These are phyloP conservation scores for Ogataea pilisensis DNA, from an alignment of 805 yeast genomes.

Conservation along the genomic window DNA sequence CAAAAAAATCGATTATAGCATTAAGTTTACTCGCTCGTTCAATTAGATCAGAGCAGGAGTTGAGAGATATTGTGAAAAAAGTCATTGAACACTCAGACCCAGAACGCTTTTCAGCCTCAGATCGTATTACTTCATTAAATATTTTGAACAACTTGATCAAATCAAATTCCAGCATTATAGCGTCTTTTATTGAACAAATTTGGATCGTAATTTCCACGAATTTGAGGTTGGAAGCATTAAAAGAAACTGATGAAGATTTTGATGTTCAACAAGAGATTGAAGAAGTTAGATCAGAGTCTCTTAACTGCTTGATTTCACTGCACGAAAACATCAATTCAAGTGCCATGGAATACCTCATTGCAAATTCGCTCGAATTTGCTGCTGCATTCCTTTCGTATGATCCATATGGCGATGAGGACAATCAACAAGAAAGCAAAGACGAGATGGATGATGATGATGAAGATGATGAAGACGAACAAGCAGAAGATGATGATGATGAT, in stretches of 20 bases:
- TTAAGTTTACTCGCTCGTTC: conserved; percentile 32
- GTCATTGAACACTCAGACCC: not conserved
- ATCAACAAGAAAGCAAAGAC: no score
- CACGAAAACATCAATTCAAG: conserved; percentile 36
- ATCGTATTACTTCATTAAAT: conserved; percentile 15
- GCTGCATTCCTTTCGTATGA: conserved; percentile 38
- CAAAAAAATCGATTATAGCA: conserved; percentile 41
- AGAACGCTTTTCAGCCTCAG: conserved; percentile 1
- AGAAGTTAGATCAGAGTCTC: conserved; percentile 45
- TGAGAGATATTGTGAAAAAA: conserved; percentile 5
- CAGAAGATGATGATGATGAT: conserved; percentile 30
- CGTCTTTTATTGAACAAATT: conserved; percentile 8
- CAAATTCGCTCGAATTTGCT: conserved; percentile 28
- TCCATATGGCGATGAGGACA: conserved; percentile 39
- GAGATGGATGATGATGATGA: conserved; percentile 28
- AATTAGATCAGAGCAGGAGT: conserved; percentile 16
- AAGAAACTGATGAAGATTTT: conserved; percentile 29
- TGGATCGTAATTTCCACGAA: conserved; percentile 11
- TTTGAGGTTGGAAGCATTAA: conserved; percentile 18
- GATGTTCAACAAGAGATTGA: conserved; percentile 30
- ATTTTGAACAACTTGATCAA: conserved; percentile 22
- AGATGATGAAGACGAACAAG: conserved; percentile 27
- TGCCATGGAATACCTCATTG: conserved; percentile 24
- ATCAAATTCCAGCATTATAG: conserved; percentile 25
- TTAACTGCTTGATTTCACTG: conserved; percentile 37